Percentiles rank a stretch among this genome's conserved stretches.
phyloP scores from a whole-genome alignment of 2,329 filamentous ascomycete genomes.

The Hymenoscyphus scutula region DNA sequence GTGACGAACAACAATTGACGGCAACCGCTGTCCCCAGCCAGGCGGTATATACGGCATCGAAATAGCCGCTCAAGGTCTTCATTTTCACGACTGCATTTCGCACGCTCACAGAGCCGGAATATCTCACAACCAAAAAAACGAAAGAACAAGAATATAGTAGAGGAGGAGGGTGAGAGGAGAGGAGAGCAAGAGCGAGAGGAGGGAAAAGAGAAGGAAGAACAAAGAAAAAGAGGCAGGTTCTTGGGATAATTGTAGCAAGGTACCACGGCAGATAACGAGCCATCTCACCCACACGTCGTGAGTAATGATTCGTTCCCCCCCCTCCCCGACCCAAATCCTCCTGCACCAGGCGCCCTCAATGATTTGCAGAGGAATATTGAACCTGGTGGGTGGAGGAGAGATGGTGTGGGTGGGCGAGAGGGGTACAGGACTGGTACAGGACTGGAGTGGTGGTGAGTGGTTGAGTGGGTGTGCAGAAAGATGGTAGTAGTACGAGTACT shows the following conservation, averaged over 20 bases:
- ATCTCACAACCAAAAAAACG: slow-evolving; percentile 4
- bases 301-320: not conserved
- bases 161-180: slow-evolving; percentile 11
- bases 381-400: slow-evolving; percentile 3
- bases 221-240: not conserved
- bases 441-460: not conserved
- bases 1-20: slow-evolving; percentile 32
- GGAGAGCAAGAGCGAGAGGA: not conserved
- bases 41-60: slow-evolving; percentile 34
- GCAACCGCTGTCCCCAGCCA: slow-evolving; percentile 31
- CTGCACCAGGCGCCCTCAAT: not conserved
- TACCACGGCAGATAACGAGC: slow-evolving; percentile 9
- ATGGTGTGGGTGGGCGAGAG: not conserved
- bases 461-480: not conserved
- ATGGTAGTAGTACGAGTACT: no score
- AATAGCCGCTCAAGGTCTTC: slow-evolving; percentile 34
- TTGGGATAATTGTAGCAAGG: slow-evolving; percentile 1
- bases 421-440: no score
- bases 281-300: slow-evolving; percentile 7
- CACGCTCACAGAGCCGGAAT: slow-evolving; percentile 21
- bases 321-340: not conserved
- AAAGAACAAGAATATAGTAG: slow-evolving; percentile 9
- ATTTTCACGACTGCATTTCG: slow-evolving; percentile 33
- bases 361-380: not conserved
- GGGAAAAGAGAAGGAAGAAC: not conserved